These are phyloP conservation scores for Kuraishia borneana DNA, from an alignment of 805 yeast species.

Conservation along the genomic window DNA sequence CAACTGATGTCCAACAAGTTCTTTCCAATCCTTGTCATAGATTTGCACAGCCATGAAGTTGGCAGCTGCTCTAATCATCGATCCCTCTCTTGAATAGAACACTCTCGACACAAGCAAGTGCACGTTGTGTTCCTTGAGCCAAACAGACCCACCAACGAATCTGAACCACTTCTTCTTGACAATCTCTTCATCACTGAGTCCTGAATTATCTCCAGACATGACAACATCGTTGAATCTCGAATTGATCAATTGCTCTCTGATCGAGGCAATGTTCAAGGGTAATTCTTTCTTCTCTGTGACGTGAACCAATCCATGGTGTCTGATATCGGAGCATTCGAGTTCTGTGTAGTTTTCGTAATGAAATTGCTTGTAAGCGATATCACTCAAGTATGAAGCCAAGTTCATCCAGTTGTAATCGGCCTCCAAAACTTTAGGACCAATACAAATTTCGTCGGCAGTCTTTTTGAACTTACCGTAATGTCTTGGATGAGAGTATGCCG, in stretches of 20 bases:
- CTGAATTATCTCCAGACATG: constrained; percentile 1
- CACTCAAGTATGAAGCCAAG: constrained; percentile 1
- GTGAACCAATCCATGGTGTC: constrained; percentile 1
- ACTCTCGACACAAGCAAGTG: constrained; percentile 27
- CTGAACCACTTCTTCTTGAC: constrained; percentile 4
- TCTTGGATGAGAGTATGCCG: not conserved
- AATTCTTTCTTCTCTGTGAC: constrained; percentile 3
- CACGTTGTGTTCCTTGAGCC: constrained; percentile 31
- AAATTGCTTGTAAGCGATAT: not conserved
- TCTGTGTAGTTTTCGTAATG: constrained; percentile 1
- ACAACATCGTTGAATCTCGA: constrained; percentile 2
- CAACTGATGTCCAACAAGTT: constrained; percentile 9
- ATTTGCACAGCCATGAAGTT: constrained; percentile 17
- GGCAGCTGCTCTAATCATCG: constrained; percentile 2
- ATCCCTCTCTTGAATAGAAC: constrained; percentile 13
- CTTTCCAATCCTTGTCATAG: constrained; percentile 26
- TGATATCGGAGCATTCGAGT: constrained; percentile 1
- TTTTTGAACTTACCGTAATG: not conserved
- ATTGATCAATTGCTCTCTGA: constrained; percentile 1
- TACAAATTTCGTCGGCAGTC: not conserved
- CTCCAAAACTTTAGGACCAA: constrained; percentile 1
- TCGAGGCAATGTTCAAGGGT: constrained; percentile 1
- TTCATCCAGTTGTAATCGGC: not conserved
- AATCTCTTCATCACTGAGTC: constrained; percentile 2
- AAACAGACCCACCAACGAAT: constrained; percentile 14